These are phyloP conservation scores for Pulveroboletus sp. DNA, from an alignment of 768 basidiomycete genomes.

Conservation along the genomic window DNA sequence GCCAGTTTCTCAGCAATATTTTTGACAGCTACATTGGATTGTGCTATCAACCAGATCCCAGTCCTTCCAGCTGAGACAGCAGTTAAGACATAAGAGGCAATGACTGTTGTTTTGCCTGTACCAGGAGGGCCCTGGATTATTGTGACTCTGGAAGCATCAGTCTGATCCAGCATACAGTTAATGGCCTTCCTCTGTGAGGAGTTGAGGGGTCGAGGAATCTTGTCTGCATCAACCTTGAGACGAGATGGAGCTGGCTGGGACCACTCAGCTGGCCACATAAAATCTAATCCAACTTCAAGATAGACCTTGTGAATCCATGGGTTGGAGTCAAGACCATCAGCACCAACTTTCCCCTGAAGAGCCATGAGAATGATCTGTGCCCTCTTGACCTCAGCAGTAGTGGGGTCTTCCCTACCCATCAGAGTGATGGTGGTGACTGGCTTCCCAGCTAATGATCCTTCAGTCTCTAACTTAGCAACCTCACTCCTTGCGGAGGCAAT, in stretches of 20 bases:
- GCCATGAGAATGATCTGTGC: conserved; percentile 27
- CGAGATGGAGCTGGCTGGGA: conserved; percentile 15
- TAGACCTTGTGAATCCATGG: conserved; percentile 40
- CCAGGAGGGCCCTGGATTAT: conserved; percentile 53
- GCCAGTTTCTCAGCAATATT: conserved; percentile 81
- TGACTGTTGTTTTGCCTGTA: conserved; percentile 72
- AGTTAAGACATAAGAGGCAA: conserved; percentile 55
- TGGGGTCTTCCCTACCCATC: conserved; percentile 53
- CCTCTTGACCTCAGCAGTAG: conserved; percentile 51
- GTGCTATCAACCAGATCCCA: conserved; percentile 78
- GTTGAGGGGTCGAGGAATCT: conserved; percentile 34
- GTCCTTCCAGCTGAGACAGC: conserved; percentile 36
- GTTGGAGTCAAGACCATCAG: conserved; percentile 28
- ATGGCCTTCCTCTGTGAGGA: conserved; percentile 37
- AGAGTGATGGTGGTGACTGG: conserved; percentile 39
- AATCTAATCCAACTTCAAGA: conserved; percentile 23
- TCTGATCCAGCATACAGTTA: conserved; percentile 35
- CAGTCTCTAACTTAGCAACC: conserved; percentile 20
- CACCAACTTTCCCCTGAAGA: conserved; percentile 32
- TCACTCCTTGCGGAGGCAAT: conserved; percentile 13
- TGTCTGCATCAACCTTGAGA: conserved; percentile 13
- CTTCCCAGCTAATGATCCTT: conserved; percentile 30
- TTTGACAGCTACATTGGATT: conserved; percentile 85
- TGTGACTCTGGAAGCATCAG: conserved; percentile 35
- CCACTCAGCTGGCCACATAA: conserved; percentile 38